phyloP scores from a whole-genome alignment of 441 rosid genomes.

The Adansonia gregorii region DNA sequence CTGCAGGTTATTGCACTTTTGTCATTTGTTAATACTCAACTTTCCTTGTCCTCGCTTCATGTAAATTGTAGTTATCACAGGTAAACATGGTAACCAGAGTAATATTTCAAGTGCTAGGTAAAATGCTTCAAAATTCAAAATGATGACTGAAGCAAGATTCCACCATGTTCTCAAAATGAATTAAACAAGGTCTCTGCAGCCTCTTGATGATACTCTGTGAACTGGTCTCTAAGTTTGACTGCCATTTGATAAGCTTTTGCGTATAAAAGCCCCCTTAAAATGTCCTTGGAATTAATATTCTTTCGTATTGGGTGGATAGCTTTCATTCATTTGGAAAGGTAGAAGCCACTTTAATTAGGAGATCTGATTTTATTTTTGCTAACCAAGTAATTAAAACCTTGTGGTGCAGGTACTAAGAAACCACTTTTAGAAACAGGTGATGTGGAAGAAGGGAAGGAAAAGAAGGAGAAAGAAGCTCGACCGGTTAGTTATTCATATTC shows the following conservation, averaged over 20 bases:
- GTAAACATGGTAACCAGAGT: background rate
- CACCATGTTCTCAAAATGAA: background rate
- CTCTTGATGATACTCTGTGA: conserved; percentile 8
- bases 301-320: background rate
- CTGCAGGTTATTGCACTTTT: background rate
- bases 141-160: background rate
- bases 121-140: background rate
- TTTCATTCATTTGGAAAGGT: background rate
- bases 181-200: conserved; percentile 10
- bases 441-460: conserved; percentile 63
- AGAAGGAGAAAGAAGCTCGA: conserved; percentile 57
- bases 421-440: conserved; percentile 66
- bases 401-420: conserved; percentile 53
- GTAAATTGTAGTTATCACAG: background rate
- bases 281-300: background rate
- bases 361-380: background rate
- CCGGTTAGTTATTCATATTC: conserved; percentile 85
- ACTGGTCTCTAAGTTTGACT: background rate
- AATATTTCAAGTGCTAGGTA: background rate
- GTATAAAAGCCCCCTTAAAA: background rate
- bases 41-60: background rate
- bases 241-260: conserved; percentile 10
- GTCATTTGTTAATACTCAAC: background rate
- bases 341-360: background rate
- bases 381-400: conserved; percentile 19